phyloP scores from a whole-genome alignment of 352 stramenopile genomes.

The Detonula confervacea region DNA sequence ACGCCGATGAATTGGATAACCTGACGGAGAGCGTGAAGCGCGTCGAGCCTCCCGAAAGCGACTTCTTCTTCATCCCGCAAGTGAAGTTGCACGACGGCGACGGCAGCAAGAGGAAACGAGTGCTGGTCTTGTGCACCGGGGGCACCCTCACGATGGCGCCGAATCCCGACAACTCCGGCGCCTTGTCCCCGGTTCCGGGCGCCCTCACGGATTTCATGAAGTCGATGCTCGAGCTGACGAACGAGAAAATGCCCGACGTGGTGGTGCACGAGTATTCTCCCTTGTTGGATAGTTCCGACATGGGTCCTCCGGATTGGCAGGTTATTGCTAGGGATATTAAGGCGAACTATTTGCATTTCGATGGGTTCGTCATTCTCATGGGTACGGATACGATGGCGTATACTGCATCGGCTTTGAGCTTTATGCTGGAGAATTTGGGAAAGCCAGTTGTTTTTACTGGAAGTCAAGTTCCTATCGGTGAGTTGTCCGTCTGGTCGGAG shows the following conservation, averaged over 20 bases:
- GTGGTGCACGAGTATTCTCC: slow-evolving; percentile 60
- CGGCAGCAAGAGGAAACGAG: slow-evolving; percentile 48
- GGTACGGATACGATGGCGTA: slow-evolving; percentile 97
- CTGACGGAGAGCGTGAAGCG: slow-evolving; percentile 41
- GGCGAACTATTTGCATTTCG: slow-evolving; percentile 92
- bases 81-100: slow-evolving; percentile 62
- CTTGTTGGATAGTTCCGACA: slow-evolving; percentile 88
- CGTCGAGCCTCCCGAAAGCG: slow-evolving; percentile 38
- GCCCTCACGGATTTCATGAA: slow-evolving; percentile 58
- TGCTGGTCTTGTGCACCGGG: slow-evolving; percentile 61
- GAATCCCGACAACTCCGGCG: slow-evolving; percentile 36
- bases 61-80: slow-evolving; percentile 69
- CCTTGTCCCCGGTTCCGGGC: slow-evolving; percentile 47
- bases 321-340: slow-evolving; percentile 93
- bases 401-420: slow-evolving; percentile 92
- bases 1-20: slow-evolving; percentile 40
- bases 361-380: slow-evolving; percentile 94
- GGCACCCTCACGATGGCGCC: slow-evolving; percentile 59
- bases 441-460: slow-evolving; percentile 95
- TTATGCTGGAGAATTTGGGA: slow-evolving; percentile 96
- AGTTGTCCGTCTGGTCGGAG: no score
- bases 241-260: slow-evolving; percentile 62
- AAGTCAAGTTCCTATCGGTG: slow-evolving; percentile 92
- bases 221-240: slow-evolving; percentile 56
- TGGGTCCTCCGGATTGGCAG: slow-evolving; percentile 90